A percentile compares a stretch with the other conserved stretches of the same genome.
Conservation (phyloP, 805 yeast genomes). For the Torulaspora quercuum region DNA sequence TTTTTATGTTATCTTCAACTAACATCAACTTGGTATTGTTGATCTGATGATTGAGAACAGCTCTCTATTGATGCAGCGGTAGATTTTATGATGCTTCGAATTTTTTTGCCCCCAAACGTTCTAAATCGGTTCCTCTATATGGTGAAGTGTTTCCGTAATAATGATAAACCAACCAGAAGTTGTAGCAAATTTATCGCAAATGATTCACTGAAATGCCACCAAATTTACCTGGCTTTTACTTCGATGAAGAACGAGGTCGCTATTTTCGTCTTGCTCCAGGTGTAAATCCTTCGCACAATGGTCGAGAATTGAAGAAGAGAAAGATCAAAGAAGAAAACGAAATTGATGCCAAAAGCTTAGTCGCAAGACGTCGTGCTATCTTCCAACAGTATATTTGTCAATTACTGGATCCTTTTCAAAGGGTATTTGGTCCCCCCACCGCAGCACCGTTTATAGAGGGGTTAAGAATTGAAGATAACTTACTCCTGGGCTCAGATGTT, state of each 20-base stretch:
- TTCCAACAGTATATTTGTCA: slow-evolving; percentile 4
- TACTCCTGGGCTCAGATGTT: not conserved
- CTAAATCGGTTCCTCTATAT: too few species aligned
- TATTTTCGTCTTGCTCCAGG: slow-evolving; percentile 22
- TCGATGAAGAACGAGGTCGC: slow-evolving; percentile 25
- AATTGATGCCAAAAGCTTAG: not conserved
- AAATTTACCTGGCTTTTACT: slow-evolving; percentile 33
- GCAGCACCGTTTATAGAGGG: slow-evolving; percentile 5
- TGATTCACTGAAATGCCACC: slow-evolving; percentile 11
- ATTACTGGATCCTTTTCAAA: slow-evolving; percentile 12
- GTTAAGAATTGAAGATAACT: slow-evolving; percentile 9
- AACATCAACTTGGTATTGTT: not conserved
- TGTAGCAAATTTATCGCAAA: not conserved
- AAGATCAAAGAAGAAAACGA: slow-evolving; percentile 5
- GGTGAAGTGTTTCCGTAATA: too few species aligned
- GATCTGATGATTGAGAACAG: too few species aligned
- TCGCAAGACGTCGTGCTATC: slow-evolving; percentile 1
- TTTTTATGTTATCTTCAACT: not conserved
- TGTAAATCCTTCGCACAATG: slow-evolving; percentile 7
- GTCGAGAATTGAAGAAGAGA: slow-evolving; percentile 15
- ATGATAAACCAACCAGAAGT: not conserved
- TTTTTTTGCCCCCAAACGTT: too few species aligned
- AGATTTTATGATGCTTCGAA: too few species aligned
- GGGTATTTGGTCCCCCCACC: slow-evolving; percentile 4
- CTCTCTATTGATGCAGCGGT: too few species aligned